A percentile compares a stretch with the other conserved stretches of the same genome.
Conservation (phyloP, 148 eudicot genomes). For the Selenicereus undatus region DNA sequence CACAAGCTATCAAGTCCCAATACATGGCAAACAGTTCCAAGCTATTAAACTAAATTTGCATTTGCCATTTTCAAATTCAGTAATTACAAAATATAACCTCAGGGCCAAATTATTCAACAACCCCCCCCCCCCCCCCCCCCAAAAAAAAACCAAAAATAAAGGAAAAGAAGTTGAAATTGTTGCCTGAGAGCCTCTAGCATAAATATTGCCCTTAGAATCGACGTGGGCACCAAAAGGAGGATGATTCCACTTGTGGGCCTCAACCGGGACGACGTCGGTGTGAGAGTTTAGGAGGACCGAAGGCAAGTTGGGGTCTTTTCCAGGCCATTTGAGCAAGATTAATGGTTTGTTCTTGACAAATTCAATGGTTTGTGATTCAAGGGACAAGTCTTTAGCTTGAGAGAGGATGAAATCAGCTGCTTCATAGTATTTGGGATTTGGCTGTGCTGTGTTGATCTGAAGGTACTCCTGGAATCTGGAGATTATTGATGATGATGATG, state of each 20-base stretch:
- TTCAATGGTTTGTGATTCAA: conserved; percentile 59
- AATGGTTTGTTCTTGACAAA: conserved; percentile 69
- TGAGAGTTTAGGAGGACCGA: conserved; percentile 82
- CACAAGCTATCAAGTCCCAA: neutral
- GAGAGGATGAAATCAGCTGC: conserved; percentile 63
- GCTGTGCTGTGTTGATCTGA: conserved; percentile 82
- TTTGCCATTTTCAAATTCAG: neutral
- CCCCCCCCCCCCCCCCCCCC: neutral
- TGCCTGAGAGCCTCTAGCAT: conserved; percentile 86
- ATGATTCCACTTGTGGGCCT: conserved; percentile 64
- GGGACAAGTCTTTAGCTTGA: conserved; percentile 57
- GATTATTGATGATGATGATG: conserved; percentile 37
- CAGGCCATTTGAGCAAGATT: conserved; percentile 76
- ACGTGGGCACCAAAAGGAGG: conserved; percentile 69
- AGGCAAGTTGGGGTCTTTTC: conserved; percentile 50
- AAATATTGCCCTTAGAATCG: conserved; percentile 51
- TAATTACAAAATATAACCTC: neutral
- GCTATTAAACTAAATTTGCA: neutral
- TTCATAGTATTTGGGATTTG: conserved; percentile 62
- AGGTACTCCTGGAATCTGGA: conserved; percentile 80
- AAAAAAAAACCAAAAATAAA: neutral
- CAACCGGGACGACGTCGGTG: conserved; percentile 95
- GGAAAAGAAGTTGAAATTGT: neutral
- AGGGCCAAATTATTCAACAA: neutral
- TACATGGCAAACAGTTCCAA: neutral